Evolutionary conservation across 345 rosid species (phyloP).

Genomic region (Lumnitzera littorea): DNA sequence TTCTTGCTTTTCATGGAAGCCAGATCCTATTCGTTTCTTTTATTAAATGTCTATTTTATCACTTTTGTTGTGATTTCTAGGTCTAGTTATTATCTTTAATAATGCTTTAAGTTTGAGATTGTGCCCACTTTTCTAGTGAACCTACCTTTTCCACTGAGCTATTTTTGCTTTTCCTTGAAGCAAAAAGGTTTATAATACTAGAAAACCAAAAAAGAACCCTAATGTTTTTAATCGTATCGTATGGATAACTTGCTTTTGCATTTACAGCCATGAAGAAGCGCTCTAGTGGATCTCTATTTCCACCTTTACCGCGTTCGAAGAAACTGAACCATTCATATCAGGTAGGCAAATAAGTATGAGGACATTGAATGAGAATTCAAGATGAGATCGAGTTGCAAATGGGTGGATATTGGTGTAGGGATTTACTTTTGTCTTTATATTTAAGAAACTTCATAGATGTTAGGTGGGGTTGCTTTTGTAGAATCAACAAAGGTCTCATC

Average conservation of each 20-base stretch:
- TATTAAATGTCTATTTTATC: conserved; percentile 13
- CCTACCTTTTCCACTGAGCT: background rate
- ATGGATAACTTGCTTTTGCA: conserved; percentile 19
- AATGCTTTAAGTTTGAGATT: conserved; percentile 1
- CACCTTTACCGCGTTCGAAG: conserved; percentile 46
- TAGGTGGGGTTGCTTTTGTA: conserved; percentile 14
- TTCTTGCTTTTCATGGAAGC: conserved; percentile 14
- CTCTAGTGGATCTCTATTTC: conserved; percentile 43
- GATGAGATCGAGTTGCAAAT: conserved; percentile 17
- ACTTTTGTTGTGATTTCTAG: conserved; percentile 19
- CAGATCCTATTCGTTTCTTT: conserved; percentile 23
- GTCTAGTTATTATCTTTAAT: background rate
- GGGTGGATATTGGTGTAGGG: conserved; percentile 25
- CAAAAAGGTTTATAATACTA: conserved; percentile 2
- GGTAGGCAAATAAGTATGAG: conserved; percentile 31
- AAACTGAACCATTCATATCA: conserved; percentile 30
- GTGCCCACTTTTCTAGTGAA: conserved; percentile 10
- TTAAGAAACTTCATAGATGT: conserved; percentile 5
- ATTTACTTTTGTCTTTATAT: background rate
- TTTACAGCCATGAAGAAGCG: conserved; percentile 80
- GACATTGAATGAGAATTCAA: conserved; percentile 32
- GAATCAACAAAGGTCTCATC: conserved; percentile 17
- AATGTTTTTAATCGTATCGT: conserved; percentile 4
- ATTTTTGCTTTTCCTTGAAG: conserved; percentile 6
- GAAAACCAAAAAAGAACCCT: background rate